Evolutionary conservation across 768 basidiomycete genomes (phyloP), one percentile per base, ranked within the genome.

Genomic region (Pleurotus ostreatus): DNA sequence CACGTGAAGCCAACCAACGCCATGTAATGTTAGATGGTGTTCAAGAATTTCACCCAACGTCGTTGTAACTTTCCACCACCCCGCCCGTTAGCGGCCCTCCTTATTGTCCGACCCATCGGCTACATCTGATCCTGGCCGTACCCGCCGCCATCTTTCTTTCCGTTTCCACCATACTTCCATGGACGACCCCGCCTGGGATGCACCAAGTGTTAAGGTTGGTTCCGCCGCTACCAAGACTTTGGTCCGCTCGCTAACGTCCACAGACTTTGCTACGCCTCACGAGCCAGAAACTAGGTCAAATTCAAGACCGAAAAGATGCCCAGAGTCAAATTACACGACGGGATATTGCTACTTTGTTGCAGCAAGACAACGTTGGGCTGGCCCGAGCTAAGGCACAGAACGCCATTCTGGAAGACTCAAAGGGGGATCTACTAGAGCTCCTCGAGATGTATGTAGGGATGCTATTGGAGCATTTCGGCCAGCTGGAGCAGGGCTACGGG

Each of bases 381-480:
- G 89, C 89, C 11, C 81, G 88, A 46, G 77, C 80, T n/a, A 90
- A 89, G 71, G 85, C 85, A 1, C 85, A 85, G 65, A 83, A 78
- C 62, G 66, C 87, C 47, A 78, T 88, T 22, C 73, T 78, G 40
- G 85, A 88, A 46, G 88, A 90, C 62, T 70, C 74, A 7, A 72
- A 78, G 58, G 80, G 77, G 7, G 84, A 87, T 62, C 62, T 89
- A n/a, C 62, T 89, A 57, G 86, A 85, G 66, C 74, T 77, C 23
- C 56, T 91, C 57, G 87, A 84, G 67, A 83, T 83, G 79, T 75
- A 86, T 61, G 70, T 89, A 30, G 83, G 85, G n/a, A 71, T 80
- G 18, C 62, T 90, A 16, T 66, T 85, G 23, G 81, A 83, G 58
- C 80, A 80, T 64, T 76, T 83, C 57, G 68, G 70, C 47, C 85